Percentiles rank a stretch among this genome's conserved stretches.
Conservation (phyloP, 2,329 filamentous ascomycete genomes). For the Chaetomiaceae sp. region DNA sequence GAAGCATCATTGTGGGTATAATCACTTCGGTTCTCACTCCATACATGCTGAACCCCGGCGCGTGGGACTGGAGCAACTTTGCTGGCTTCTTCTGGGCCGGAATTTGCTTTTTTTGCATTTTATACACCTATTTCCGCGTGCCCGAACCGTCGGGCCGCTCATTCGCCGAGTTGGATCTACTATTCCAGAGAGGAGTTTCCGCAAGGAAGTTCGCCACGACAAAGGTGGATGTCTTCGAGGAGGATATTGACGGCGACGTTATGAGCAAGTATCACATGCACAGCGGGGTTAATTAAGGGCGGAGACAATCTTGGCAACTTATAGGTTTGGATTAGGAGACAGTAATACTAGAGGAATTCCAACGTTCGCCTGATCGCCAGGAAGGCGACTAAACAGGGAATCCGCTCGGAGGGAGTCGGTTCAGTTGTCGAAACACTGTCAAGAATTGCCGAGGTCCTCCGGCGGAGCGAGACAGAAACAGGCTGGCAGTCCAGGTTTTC, state of each 20-base stretch:
- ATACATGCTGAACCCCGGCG: constrained; percentile 85
- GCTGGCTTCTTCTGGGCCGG: constrained; percentile 84
- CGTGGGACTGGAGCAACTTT: constrained; percentile 85
- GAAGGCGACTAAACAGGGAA: background rate
- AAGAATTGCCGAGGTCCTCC: too few species aligned
- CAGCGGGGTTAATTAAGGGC: background rate
- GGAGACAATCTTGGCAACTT: background rate
- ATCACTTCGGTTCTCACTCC: constrained; percentile 77
- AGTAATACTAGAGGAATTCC: background rate
- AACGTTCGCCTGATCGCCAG: too few species aligned
- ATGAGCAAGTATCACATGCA: constrained; percentile 45
- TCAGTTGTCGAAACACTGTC: too few species aligned
- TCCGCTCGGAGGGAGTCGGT: too few species aligned
- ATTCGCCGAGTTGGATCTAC: constrained; percentile 79
- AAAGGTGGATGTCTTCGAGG: constrained; percentile 53
- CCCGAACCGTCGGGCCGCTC: constrained; percentile 77
- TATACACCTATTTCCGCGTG: constrained; percentile 77
- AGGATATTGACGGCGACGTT: constrained; percentile 44
- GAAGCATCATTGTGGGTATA: constrained; percentile 73
- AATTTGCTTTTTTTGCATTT: constrained; percentile 72
- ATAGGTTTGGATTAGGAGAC: background rate
- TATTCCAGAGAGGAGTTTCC: constrained; percentile 70
- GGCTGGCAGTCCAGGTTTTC: too few species aligned
- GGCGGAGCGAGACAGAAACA: too few species aligned
- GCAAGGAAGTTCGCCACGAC: constrained; percentile 68